Conservation (phyloP, 176 grass and related monocot species). For the Musa acuminata region DNA sequence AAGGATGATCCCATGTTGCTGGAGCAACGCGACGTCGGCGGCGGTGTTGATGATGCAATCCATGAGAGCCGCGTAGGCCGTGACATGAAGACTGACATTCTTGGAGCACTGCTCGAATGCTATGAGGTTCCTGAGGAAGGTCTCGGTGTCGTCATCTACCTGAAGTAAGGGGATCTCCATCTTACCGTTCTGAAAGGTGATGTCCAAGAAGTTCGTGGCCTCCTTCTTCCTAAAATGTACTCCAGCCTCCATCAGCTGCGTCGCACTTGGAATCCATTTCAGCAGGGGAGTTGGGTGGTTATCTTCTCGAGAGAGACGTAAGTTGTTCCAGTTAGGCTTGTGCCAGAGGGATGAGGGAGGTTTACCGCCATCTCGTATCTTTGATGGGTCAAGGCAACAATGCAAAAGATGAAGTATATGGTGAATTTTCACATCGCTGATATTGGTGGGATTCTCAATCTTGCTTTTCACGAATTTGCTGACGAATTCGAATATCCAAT, state of each 20-base stretch:
- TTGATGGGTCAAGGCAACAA: no score
- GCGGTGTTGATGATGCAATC: constrained; percentile 16
- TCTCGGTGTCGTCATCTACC: background rate
- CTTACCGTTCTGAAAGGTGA: constrained; percentile 9
- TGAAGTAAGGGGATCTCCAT: constrained; percentile 5
- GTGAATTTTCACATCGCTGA: no score
- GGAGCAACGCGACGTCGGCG: constrained; percentile 14
- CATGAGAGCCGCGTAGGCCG: constrained; percentile 15
- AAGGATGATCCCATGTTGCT: background rate
- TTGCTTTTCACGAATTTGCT: no score
- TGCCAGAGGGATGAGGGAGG: no score
- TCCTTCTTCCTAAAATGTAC: background rate
- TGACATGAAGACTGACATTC: background rate
- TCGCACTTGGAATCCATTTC: background rate
- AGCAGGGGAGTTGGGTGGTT: no score
- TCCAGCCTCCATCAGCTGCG: constrained; percentile 18
- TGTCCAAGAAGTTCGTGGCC: background rate
- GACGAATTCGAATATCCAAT: no score
- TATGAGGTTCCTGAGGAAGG: constrained; percentile 19
- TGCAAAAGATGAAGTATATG: no score
- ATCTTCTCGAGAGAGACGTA: no score
- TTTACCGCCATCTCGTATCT: no score
- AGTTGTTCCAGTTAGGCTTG: no score
- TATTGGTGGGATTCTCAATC: no score
- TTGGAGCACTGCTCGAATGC: constrained; percentile 22